Evolutionary conservation across 257 asterid genomes (phyloP), one percentile per base, ranked within the genome.

Genomic region (Leonotis leonurus): DNA sequence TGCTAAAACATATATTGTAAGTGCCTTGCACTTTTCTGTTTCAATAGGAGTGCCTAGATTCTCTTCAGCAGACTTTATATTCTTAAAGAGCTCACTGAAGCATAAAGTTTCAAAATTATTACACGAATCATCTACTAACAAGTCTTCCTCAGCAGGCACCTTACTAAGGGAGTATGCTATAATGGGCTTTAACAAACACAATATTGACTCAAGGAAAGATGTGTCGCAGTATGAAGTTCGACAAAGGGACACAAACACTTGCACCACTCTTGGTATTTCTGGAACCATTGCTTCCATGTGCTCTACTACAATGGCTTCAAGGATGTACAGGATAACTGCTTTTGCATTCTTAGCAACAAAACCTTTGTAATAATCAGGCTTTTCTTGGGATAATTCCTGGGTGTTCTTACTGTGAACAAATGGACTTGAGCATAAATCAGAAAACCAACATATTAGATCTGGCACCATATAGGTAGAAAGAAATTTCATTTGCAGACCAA

Each of bases 271-370:
- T 37, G 99, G 99, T 56, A 87, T 56, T 81, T 93, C 99, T 5
- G 91, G 96, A 65, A 83, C 80, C 80, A 89, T 78, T 36, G 90
- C 94, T 75, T 93, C 97, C 95, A 89, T 81, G 75, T 93, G 95
- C 84, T 82, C 87, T 55, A 73, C 80, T 50, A 93, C 79, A 71
- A 93, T 82, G 68, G 96, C 86, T 83, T 93, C 99, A 69, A 93
- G 94, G 37, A 87, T 78, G 75, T 86, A 93, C 18, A 83, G 78
- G 64, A 93, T 74, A 56, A 89, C 83, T 49, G 91, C 99, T 81
- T 87, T 93, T 21, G 97, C 91, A 82, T 93, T 93, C 79, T 86
- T 89, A 55, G 97, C 89, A 66, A 77, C 87, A 72, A 80, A 89
- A 41, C 99, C 99, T 77, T 83, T 93, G 64, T 74, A 76, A 79